These are phyloP conservation scores for Emmonsiellopsis sp. DNA, from an alignment of 2,329 filamentous ascomycete species.

Conservation along the genomic window DNA sequence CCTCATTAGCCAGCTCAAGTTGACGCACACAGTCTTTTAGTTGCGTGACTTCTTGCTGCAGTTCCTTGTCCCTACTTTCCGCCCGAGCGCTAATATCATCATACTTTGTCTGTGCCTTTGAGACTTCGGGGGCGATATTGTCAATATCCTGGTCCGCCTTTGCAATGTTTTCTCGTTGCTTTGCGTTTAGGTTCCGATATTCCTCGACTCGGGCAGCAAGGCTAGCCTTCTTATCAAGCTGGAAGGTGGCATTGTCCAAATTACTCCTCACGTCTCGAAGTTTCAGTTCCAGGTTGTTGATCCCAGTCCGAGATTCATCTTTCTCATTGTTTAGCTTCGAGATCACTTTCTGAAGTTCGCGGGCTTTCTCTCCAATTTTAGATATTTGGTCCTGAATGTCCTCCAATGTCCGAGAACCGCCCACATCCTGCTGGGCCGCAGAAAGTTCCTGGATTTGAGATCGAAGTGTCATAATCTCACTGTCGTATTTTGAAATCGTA, in stretches of 20 bases:
- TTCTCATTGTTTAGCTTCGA: slow-evolving; percentile 58
- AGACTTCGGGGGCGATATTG: slow-evolving; percentile 63
- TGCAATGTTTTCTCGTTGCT: slow-evolving; percentile 61
- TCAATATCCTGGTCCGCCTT: slow-evolving; percentile 64
- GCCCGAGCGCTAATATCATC: slow-evolving; percentile 68
- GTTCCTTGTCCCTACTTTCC: slow-evolving; percentile 60
- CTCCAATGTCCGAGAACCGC: slow-evolving; percentile 60
- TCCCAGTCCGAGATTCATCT: slow-evolving; percentile 59
- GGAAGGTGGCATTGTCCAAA: slow-evolving; percentile 58
- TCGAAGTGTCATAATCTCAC: slow-evolving; percentile 62
- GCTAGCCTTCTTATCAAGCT: slow-evolving; percentile 71
- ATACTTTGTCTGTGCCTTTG: slow-evolving; percentile 63
- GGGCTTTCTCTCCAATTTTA: slow-evolving; percentile 56
- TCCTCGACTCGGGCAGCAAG: slow-evolving; percentile 64
- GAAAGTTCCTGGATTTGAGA: slow-evolving; percentile 64
- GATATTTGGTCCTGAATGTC: slow-evolving; percentile 74
- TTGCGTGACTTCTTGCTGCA: slow-evolving; percentile 60
- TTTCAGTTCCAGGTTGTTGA: slow-evolving; percentile 66
- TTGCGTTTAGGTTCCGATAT: slow-evolving; percentile 56
- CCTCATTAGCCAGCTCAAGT: slow-evolving; percentile 62
- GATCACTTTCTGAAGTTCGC: slow-evolving; percentile 53
- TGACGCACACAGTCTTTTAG: slow-evolving; percentile 68
- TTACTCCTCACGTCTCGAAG: slow-evolving; percentile 65
- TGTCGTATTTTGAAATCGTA: slow-evolving; percentile 62
- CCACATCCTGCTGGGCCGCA: slow-evolving; percentile 62